Conservation (phyloP, 2,329 filamentous ascomycete species). For the Xylariaceae sp. region DNA sequence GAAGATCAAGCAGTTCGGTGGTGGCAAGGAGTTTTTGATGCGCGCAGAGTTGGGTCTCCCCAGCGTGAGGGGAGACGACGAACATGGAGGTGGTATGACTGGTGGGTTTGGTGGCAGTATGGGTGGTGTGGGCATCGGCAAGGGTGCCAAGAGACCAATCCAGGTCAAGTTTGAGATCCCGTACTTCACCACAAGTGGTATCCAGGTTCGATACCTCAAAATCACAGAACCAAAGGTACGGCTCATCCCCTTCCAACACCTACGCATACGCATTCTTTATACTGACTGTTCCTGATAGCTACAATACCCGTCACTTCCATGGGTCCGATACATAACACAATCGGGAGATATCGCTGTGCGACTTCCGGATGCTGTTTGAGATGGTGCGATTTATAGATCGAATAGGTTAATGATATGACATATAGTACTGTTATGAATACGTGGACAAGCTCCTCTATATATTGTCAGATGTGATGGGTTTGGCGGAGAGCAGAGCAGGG, state of each 20-base stretch:
- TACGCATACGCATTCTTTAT: neutral
- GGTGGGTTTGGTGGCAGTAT: constrained; percentile 95
- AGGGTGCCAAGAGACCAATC: constrained; percentile 88
- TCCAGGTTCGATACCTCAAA: constrained; percentile 97
- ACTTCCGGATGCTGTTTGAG: constrained; percentile 77
- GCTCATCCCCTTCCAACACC: constrained; percentile 10
- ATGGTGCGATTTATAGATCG: constrained; percentile 14
- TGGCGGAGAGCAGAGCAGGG: too few relatives aligned
- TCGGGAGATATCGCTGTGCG: constrained; percentile 94
- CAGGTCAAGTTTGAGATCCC: constrained; percentile 99
- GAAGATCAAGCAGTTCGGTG: constrained; percentile 99
- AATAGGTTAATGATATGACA: constrained; percentile 20
- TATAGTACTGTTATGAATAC: too few relatives aligned
- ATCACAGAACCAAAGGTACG: constrained; percentile 98
- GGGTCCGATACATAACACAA: constrained; percentile 98
- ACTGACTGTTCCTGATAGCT: constrained; percentile 49
- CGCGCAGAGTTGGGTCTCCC: constrained; percentile 91
- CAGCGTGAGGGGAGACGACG: constrained; percentile 90
- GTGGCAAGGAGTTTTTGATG: constrained; percentile 98
- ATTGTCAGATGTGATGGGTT: too few relatives aligned
- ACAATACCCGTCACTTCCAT: constrained; percentile 95
- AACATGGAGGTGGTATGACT: constrained; percentile 95
- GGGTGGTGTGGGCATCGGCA: constrained; percentile 80
- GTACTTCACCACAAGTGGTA: constrained; percentile 99
- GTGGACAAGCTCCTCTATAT: too few relatives aligned